Conservation (phyloP, 345 rosid genomes). For the Bretschneidera sinensis region DNA sequence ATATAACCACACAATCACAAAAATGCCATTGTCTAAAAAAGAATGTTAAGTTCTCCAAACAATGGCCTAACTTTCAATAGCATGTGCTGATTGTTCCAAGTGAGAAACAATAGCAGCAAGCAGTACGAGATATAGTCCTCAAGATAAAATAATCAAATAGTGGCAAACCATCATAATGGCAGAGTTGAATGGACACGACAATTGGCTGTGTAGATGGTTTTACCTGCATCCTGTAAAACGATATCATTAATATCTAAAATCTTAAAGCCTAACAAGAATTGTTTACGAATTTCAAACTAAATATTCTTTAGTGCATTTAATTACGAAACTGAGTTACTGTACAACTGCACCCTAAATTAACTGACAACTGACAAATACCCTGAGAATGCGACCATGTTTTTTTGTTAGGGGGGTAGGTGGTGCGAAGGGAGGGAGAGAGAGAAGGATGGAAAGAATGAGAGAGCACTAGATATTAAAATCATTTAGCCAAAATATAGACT, state of each 20-base stretch:
- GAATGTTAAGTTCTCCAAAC: background rate
- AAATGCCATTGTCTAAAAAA: background rate
- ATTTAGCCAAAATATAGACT: conserved; percentile 2
- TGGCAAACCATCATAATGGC: conserved; percentile 85
- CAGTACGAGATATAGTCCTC: conserved; percentile 5
- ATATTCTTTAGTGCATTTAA: background rate
- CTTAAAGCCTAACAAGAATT: too few relatives aligned
- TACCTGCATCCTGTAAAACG: conserved; percentile 74
- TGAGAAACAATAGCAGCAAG: conserved; percentile 4
- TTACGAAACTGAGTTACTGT: background rate
- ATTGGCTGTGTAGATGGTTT: conserved; percentile 65
- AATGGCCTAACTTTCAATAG: background rate
- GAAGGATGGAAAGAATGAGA: background rate
- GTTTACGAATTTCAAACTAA: too few relatives aligned
- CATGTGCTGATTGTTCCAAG: background rate
- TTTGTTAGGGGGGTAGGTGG: too few relatives aligned
- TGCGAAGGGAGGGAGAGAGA: too few relatives aligned
- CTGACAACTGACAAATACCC: too few relatives aligned
- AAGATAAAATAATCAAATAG: conserved; percentile 8
- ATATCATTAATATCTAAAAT: conserved; percentile 3
- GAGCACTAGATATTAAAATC: background rate
- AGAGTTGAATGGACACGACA: conserved; percentile 72
- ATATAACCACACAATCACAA: background rate
- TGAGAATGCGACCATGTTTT: too few relatives aligned
- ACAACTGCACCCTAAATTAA: background rate